Evolutionary conservation across 2,329 filamentous ascomycete species (phyloP).

Genomic region (Cladosporium sp.): DNA sequence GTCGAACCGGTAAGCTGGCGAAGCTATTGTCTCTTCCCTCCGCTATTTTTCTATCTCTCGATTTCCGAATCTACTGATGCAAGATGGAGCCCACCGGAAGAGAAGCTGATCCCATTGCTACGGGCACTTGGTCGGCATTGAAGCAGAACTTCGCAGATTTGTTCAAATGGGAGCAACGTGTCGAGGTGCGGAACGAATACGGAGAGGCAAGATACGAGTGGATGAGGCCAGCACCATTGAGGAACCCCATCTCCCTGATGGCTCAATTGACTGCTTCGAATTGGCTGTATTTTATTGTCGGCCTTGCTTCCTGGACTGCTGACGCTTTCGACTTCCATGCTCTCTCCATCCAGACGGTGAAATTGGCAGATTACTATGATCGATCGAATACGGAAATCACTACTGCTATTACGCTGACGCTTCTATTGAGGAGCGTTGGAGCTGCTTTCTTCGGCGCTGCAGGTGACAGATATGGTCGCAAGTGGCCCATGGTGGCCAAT

Average conservation of each 20-base stretch:
- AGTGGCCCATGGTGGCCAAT: constrained; percentile 62
- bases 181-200: constrained; percentile 59
- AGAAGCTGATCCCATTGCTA: constrained; percentile 62
- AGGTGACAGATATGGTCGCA: constrained; percentile 66
- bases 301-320: constrained; percentile 70
- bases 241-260: constrained; percentile 67
- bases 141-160: constrained; percentile 61
- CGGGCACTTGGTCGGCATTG: constrained; percentile 59
- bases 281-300: constrained; percentile 72
- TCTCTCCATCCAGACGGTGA: constrained; percentile 70
- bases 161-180: constrained; percentile 69
- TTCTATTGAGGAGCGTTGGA: constrained; percentile 69
- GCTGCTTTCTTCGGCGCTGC: constrained; percentile 71
- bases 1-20: background rate
- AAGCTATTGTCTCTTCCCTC: background rate
- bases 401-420: constrained; percentile 69
- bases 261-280: constrained; percentile 58
- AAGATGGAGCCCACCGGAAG: constrained; percentile 28
- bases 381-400: constrained; percentile 64
- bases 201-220: constrained; percentile 65
- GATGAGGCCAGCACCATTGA: constrained; percentile 60
- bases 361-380: constrained; percentile 57
- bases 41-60: background rate
- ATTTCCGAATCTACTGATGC: background rate
- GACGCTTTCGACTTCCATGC: constrained; percentile 84